These are phyloP conservation scores for Ogataea hybrid DNA, from an alignment of 1,139 yeast genomes.

Conservation along the genomic window DNA sequence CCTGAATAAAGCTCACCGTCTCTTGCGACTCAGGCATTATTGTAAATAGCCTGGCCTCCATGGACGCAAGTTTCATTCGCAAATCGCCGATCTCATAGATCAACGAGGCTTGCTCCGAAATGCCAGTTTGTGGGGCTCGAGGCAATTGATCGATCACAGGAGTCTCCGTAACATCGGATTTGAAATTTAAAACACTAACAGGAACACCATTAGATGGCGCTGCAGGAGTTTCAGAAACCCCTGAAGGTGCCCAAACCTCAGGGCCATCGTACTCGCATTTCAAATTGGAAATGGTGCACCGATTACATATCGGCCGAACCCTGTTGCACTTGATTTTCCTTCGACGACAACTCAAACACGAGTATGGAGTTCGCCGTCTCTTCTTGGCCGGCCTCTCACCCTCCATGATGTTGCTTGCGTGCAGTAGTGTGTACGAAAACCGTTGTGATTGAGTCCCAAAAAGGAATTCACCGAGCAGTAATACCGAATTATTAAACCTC, in stretches of 20 bases:
- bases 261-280: constrained; percentile 30
- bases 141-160: not conserved
- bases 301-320: constrained; percentile 26
- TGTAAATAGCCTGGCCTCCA: constrained; percentile 7
- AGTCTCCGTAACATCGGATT: not conserved
- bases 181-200: constrained; percentile 1
- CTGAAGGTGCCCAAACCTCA: constrained; percentile 19
- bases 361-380: constrained; percentile 31
- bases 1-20: constrained; percentile 22
- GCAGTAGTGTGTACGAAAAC: not conserved
- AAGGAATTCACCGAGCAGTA: constrained; percentile 6
- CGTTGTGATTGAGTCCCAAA: not conserved
- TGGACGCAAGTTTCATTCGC: constrained; percentile 3
- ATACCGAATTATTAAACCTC: not conserved
- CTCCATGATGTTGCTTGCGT: not conserved
- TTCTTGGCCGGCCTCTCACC: constrained; percentile 9
- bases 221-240: not conserved
- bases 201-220: not conserved
- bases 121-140: not conserved
- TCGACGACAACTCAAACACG: constrained; percentile 29
- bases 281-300: constrained; percentile 22
- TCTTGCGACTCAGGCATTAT: constrained; percentile 10
- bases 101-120: not conserved
- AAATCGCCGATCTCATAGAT: constrained; percentile 6
- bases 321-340: constrained; percentile 33